Evolutionary conservation across 129 eudicot species (phyloP).

Genomic region (Sambucus nigra): DNA sequence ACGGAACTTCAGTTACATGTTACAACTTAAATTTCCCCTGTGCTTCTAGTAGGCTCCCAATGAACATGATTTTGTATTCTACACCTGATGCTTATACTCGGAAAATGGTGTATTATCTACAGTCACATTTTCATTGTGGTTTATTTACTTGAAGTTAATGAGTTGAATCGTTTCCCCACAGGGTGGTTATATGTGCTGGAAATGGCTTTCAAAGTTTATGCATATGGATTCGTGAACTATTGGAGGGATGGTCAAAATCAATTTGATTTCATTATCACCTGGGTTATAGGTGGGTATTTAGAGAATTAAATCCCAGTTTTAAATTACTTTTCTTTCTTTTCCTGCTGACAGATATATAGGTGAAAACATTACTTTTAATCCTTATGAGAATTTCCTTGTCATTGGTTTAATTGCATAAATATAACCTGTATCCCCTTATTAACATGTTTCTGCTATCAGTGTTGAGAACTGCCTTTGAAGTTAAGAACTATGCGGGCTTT

Average conservation of each 20-base stretch:
- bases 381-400: not conserved
- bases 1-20: too few relatives aligned
- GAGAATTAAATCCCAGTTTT: not conserved
- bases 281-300: constrained; percentile 71
- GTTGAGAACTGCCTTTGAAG: too few relatives aligned
- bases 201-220: constrained; percentile 72
- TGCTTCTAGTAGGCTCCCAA: too few relatives aligned
- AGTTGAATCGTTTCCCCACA: constrained; percentile 19
- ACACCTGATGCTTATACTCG: not conserved
- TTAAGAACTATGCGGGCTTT: too few relatives aligned
- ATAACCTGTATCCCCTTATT: too few relatives aligned
- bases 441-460: too few relatives aligned
- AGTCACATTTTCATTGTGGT: not conserved
- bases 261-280: constrained; percentile 80
- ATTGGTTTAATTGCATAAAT: too few relatives aligned
- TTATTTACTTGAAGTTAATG: constrained; percentile 10
- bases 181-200: constrained; percentile 95
- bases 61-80: not conserved
- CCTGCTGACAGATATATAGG: not conserved
- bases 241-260: constrained; percentile 96
- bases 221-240: constrained; percentile 81
- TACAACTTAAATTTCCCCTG: too few relatives aligned
- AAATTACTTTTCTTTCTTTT: not conserved
- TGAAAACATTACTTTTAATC: not conserved
- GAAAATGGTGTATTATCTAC: constrained; percentile 5